Evolutionary conservation across 768 basidiomycete species (phyloP).

Genomic region (Leccinum disarticulatum): DNA sequence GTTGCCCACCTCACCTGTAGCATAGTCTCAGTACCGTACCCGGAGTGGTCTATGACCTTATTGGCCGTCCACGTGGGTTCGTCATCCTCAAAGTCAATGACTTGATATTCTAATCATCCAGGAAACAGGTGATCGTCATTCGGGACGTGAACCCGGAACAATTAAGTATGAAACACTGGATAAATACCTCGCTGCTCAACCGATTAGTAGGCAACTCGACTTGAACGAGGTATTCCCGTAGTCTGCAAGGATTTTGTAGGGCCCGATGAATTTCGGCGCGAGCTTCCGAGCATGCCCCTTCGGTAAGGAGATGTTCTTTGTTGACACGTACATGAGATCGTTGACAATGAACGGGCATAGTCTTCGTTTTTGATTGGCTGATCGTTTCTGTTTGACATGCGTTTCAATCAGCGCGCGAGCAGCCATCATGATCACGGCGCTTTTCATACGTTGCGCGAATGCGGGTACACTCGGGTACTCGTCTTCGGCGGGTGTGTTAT

Average conservation of each 20-base stretch:
- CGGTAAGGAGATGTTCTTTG: not conserved
- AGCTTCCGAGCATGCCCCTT: not conserved
- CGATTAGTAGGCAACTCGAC: not conserved
- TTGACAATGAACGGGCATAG: no score
- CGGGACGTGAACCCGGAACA: not conserved
- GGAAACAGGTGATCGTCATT: not conserved
- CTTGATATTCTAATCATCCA: not conserved
- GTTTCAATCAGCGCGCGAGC: no score
- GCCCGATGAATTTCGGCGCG: not conserved
- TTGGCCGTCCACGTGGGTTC: not conserved
- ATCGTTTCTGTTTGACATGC: no score
- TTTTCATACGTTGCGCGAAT: no score
- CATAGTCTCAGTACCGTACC: no score
- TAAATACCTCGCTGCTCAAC: not conserved
- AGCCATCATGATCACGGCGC: no score
- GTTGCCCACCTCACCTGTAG: no score
- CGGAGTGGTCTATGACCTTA: no score
- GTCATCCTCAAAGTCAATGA: not conserved
- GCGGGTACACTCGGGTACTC: constrained; percentile 22
- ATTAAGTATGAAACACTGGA: not conserved
- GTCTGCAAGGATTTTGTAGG: not conserved
- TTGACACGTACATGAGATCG: not conserved
- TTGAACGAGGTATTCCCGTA: not conserved
- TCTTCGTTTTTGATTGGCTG: no score
- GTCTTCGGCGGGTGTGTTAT: constrained; percentile 1